Percentiles rank a stretch among this genome's conserved stretches.
phyloP scores from a whole-genome alignment of 257 asterid species.

The Echites panduratus region DNA sequence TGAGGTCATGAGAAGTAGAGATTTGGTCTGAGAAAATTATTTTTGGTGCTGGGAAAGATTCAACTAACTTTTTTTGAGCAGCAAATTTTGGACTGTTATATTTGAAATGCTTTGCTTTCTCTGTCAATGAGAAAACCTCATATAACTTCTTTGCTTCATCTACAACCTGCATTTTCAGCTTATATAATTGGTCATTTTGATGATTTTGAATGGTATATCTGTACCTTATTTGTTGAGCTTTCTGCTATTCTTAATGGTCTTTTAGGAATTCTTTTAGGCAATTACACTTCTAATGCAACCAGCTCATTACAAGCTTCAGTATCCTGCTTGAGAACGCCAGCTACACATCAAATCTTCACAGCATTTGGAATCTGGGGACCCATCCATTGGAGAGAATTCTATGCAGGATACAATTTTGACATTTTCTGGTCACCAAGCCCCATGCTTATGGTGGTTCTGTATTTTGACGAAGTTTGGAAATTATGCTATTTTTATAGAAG shows the following conservation, averaged over 20 bases:
- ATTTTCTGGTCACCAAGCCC: slow-evolving; percentile 43
- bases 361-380: slow-evolving; percentile 27
- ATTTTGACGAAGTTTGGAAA: slow-evolving; percentile 50
- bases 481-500: slow-evolving; percentile 46
- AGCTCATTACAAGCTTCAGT: slow-evolving; percentile 39
- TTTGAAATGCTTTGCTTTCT: too few relatives aligned
- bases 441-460: slow-evolving; percentile 60
- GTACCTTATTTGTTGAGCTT: neutral
- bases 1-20: neutral
- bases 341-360: slow-evolving; percentile 25
- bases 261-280: slow-evolving; percentile 72
- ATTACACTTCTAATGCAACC: slow-evolving; percentile 40
- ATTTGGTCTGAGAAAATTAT: neutral
- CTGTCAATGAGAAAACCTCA: neutral
- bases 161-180: neutral
- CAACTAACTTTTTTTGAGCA: neutral
- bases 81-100: too few relatives aligned
- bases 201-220: neutral
- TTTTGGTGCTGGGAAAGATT: neutral
- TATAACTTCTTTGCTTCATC: neutral
- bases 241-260: neutral
- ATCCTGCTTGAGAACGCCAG: slow-evolving; percentile 28
- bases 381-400: slow-evolving; percentile 23
- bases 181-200: neutral
- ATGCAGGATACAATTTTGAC: slow-evolving; percentile 47